A percentile compares a stretch with the other conserved stretches of the same genome.
Conservation (phyloP, 2,329 filamentous ascomycete species). For the Claviceps paspali region DNA sequence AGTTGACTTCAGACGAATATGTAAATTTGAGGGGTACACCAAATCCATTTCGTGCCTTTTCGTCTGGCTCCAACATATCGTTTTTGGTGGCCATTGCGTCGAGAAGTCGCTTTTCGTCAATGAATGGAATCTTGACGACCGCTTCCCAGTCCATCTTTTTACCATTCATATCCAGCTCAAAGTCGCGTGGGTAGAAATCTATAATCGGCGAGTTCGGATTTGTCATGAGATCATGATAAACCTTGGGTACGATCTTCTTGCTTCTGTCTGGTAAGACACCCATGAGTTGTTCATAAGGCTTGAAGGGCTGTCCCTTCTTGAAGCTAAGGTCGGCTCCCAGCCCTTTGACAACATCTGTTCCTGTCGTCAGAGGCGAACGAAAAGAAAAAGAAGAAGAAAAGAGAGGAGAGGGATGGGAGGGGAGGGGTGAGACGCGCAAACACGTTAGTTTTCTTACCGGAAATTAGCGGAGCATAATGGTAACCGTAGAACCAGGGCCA, state of each 20-base stretch:
- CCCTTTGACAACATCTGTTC: conserved; percentile 69
- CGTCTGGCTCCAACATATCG: conserved; percentile 56
- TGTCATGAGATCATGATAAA: conserved; percentile 90
- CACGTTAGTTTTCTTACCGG: conserved; percentile 32
- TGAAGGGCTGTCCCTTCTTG: conserved; percentile 86
- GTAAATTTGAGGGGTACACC: conserved; percentile 89
- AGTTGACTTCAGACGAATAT: conserved; percentile 63
- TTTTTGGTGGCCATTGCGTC: conserved; percentile 78
- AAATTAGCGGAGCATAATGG: conserved; percentile 96
- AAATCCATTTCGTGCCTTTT: conserved; percentile 76
- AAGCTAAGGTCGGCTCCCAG: conserved; percentile 81
- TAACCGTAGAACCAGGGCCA: conserved; percentile 98
- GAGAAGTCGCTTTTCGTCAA: conserved; percentile 77
- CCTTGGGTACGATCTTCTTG: conserved; percentile 81
- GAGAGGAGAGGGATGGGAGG: too few species aligned
- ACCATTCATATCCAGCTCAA: conserved; percentile 97
- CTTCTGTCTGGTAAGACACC: conserved; percentile 93
- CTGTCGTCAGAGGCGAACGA: conserved; percentile 11
- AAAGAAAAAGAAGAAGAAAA: not conserved
- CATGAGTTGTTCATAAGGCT: conserved; percentile 93
- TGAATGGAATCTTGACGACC: conserved; percentile 97
- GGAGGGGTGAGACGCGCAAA: not conserved
- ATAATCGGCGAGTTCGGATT: conserved; percentile 81
- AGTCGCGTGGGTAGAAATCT: conserved; percentile 95
- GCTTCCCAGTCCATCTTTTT: conserved; percentile 99